These are phyloP conservation scores for Centrapalus pauciflorus DNA, from an alignment of 129 eudicot species.

Conservation along the genomic window DNA sequence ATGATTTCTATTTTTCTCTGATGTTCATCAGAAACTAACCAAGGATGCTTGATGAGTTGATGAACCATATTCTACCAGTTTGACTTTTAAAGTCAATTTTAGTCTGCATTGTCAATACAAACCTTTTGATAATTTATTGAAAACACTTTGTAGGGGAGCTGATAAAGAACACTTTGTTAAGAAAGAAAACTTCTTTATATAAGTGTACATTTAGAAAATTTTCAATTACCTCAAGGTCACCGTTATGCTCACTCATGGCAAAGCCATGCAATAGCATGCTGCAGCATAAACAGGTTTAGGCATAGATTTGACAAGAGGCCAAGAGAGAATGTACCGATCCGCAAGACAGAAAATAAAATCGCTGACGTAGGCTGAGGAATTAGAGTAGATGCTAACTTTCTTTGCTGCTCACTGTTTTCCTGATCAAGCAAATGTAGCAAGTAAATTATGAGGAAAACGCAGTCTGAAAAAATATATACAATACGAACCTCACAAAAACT, in stretches of 20 bases:
- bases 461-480: background rate
- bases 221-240: slow-evolving; percentile 92
- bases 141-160: no score
- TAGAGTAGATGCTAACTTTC: slow-evolving; percentile 70
- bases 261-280: slow-evolving; percentile 89
- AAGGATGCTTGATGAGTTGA: no score
- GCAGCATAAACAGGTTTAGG: no score
- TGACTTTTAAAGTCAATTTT: no score
- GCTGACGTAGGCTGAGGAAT: slow-evolving; percentile 65
- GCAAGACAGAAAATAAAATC: slow-evolving; percentile 13
- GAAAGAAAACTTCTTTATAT: no score
- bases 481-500: slow-evolving; percentile 73
- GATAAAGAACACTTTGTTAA: no score
- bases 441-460: slow-evolving; percentile 4
- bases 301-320: background rate
- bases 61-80: no score
- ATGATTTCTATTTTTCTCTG: no score
- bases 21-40: no score
- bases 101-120: no score
- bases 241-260: slow-evolving; percentile 59
- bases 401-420: slow-evolving; percentile 75
- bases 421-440: slow-evolving; percentile 24
- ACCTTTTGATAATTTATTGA: no score
- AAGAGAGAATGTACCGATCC: slow-evolving; percentile 5
- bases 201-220: no score